phyloP scores from a whole-genome alignment of 164 flowering plant genomes.

The Cinnamomum micranthum region DNA sequence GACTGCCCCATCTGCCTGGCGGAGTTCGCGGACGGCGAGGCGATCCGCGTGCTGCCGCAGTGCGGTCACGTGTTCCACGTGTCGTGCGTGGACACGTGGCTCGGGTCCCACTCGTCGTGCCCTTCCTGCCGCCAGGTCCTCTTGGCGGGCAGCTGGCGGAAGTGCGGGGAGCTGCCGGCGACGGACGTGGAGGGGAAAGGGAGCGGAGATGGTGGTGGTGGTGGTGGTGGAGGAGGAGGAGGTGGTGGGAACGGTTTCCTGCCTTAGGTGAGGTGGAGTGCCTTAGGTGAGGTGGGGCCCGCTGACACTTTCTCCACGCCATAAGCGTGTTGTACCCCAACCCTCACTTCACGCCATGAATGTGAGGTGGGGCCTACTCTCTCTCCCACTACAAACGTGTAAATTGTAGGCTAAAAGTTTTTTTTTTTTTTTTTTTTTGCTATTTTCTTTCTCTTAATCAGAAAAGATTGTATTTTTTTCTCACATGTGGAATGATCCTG shows the following conservation, averaged over 20 bases:
- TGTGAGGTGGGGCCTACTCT: no score
- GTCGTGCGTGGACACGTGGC: conserved; percentile 78
- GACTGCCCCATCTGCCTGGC: conserved; percentile 87
- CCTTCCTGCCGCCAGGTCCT: conserved; percentile 78
- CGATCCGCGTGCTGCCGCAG: conserved; percentile 70
- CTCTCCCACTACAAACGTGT: no score
- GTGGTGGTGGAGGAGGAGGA: no score
- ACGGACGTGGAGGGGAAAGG: conserved; percentile 25
- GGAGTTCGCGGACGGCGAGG: conserved; percentile 75
- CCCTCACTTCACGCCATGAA: no score
- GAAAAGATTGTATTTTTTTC: no score
- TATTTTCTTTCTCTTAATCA: no score
- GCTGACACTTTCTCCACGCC: background rate
- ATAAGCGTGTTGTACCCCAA: background rate
- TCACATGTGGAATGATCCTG: no score
- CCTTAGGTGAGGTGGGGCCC: conserved; percentile 24
- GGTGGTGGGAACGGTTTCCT: conserved; percentile 32
- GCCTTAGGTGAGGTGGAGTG: conserved; percentile 31
- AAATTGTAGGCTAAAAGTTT: no score
- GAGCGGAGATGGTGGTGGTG: conserved; percentile 30
- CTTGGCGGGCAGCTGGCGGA: conserved; percentile 45
- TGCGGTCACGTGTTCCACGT: conserved; percentile 87
- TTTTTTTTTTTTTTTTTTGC: no score
- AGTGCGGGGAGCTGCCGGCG: conserved; percentile 47
- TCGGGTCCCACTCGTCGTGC: conserved; percentile 74